Base-by-base conservation (phyloP, 495 filamentous ascomycete species). In the Endocarpon pusillum region DNA sequence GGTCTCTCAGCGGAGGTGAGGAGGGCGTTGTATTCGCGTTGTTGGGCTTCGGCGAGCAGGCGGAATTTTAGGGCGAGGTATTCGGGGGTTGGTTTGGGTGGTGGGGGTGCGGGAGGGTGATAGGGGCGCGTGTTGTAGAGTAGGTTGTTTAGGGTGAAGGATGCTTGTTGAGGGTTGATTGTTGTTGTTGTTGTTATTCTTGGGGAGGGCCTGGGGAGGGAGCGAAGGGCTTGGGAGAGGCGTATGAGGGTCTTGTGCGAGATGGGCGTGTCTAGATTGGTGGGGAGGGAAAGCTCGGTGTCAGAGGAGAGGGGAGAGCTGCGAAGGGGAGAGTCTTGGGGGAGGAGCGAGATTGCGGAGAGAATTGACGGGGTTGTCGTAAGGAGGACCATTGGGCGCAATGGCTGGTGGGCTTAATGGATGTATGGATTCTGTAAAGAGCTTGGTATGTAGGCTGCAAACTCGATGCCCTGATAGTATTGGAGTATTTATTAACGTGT, bases 21-120 rank as follows among this genome's bases (percentile, higher is more conserved):
- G 65, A 94, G 78, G 40, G 75, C 69, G 35, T 79, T 68, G 57
- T 96, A 97, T 8, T 68, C 64, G 32, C 75, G 70, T 43, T 72
- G 59, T 58, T 96, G 85, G 46, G 79, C 75, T 44, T 85, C 73
- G 29, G 64, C 64, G 28, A 83, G 81, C 16, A 97, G 74, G 12
- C 78, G 69, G 2, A 72, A 67, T 87, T 96, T 97, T 3, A 89
- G 57, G 5, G 73, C 81, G 54, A 86, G 81, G 58, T 89, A 96
- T 62, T 91, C 82, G 5, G 77, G 58, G 8, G 69, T 78, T 3
- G 80, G 81, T 44, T 87, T 75, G 5, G 71, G 67, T 48, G 83
- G 94, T 15, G 73, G 70, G 3, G 74, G 70, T 19, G 81, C 77
- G 5, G 84, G 81, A 27, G 81, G 72, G 11, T 76, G 49, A 46